These are phyloP conservation scores for Chaetomiaceae sp. DNA, from an alignment of 2,329 filamentous ascomycete species.

Conservation along the genomic window DNA sequence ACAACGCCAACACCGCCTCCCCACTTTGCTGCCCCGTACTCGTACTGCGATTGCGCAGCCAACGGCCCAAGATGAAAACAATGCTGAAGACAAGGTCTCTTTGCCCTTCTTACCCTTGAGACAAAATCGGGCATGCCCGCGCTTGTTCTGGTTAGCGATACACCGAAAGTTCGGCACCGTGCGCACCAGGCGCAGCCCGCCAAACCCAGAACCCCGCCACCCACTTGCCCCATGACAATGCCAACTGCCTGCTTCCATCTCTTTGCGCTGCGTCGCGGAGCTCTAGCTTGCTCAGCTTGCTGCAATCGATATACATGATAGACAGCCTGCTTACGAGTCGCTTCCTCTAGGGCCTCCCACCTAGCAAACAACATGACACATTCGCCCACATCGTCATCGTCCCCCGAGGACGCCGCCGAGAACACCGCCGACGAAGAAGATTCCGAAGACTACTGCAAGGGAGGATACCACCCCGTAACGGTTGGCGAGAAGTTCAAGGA, in stretches of 20 bases:
- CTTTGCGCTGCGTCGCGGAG: no score
- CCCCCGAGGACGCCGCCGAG: conserved; percentile 76
- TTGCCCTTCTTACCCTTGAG: conserved; percentile 15
- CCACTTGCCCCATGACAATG: conserved; percentile 1
- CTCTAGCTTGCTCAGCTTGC: no score
- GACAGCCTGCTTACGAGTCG: conserved; percentile 27
- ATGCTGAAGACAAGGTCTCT: conserved; percentile 25
- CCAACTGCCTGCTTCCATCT: background rate
- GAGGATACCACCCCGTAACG: conserved; percentile 91
- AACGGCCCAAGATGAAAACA: conserved; percentile 21
- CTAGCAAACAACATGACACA: conserved; percentile 55
- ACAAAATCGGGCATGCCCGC: conserved; percentile 1
- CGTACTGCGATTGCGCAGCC: conserved; percentile 11
- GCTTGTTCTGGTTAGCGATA: conserved; percentile 4
- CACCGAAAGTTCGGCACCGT: conserved; percentile 26
- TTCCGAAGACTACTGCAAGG: conserved; percentile 98
- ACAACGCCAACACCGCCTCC: background rate
- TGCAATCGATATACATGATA: conserved; percentile 8
- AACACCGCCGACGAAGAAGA: conserved; percentile 98
- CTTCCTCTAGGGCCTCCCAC: conserved; percentile 45
- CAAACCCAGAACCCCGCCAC: conserved; percentile 21
- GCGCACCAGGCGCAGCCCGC: conserved; percentile 12
- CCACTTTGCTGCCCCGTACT: conserved; percentile 7
- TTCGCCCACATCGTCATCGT: conserved; percentile 71
- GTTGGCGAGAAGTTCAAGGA: conserved; percentile 98